A percentile compares a stretch with the other conserved stretches of the same genome.
Conservation (phyloP, 1,284 basidiomycete species). For the Cerrena zonata region DNA sequence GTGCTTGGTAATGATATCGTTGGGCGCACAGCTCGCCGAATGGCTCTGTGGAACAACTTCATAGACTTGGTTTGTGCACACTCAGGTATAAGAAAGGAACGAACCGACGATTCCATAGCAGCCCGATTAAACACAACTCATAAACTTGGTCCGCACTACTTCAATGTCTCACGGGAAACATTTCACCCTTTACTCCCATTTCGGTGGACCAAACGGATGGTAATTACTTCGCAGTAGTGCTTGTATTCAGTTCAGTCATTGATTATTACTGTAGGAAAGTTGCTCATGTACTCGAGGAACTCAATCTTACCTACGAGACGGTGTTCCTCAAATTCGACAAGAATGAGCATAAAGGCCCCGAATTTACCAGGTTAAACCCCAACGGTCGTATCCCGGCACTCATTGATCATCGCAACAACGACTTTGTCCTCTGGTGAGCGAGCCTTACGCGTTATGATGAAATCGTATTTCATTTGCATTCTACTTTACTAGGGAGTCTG, state of each 20-base stretch:
- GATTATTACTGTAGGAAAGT: constrained; percentile 17
- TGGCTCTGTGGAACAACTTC: no score
- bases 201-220: constrained; percentile 11
- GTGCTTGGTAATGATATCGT: no score
- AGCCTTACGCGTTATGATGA: constrained; percentile 9
- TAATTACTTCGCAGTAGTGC: constrained; percentile 17
- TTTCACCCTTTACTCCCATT: constrained; percentile 20
- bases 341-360: constrained; percentile 20
- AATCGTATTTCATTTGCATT: constrained; percentile 6
- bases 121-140: no score
- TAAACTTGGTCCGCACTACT: no score
- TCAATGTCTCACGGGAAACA: constrained; percentile 15
- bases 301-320: no score
- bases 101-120: no score
- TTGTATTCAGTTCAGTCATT: constrained; percentile 13
- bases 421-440: constrained; percentile 19
- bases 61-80: no score
- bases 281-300: constrained; percentile 18
- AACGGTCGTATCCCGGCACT: constrained; percentile 27
- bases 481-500: no score
- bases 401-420: constrained; percentile 27
- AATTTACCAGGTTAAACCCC: constrained; percentile 19
- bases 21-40: no score
- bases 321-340: constrained; percentile 19
- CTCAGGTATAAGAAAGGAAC: no score